Base-by-base conservation (phyloP, 257 asterid species). In the Parsonsia alboflavescens region DNA sequence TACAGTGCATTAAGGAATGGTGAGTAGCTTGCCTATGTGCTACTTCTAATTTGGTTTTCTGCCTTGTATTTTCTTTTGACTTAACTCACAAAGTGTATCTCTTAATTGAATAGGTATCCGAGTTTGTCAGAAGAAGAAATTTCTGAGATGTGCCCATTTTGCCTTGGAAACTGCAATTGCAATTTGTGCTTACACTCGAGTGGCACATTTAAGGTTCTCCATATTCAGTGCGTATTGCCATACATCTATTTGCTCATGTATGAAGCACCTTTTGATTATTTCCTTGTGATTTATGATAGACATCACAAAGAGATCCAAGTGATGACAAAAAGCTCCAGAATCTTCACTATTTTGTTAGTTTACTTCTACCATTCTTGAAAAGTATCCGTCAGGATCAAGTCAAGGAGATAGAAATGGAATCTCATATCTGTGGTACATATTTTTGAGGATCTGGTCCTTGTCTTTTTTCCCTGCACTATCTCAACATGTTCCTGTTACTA, bases 121-220 rank as follows among this genome's bases (percentile, higher is more conserved):
- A 22, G 81, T 44, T 78, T 85, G 72, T 80, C 75, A 0, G 95
- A 89, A 76, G 89, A 83, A 80, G 95, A 90, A 46, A 77, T 86
- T 74, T 78, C 95, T 48, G 88, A 87, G 75, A 45, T 79, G 75
- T 94, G 99, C 78, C 97, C 99, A 36, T 81, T 74, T 61, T 94
- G 99, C 80, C 83, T 92, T 30, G 84, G 82, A 62, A 88, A 82
- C 70, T 94, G 99, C 86, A 94, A 94, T 81, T 94, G 99, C 88
- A 86, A 89, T 85, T 73, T 74, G 72, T 94, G 99, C 85, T 88
- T 94, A 82, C 96, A 82, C 75, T 83, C 91, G 46, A 68, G 86
- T 75, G 85, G 85, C 79, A 64, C 41, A 21, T 36, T 84, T 69
- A 86, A 87, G 97, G 97, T 93, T 66, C 69, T 80, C 72, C 75